Percentiles rank a stretch among this genome's conserved stretches.
phyloP scores from a whole-genome alignment of 345 rosid genomes.

The Isatis tinctoria region DNA sequence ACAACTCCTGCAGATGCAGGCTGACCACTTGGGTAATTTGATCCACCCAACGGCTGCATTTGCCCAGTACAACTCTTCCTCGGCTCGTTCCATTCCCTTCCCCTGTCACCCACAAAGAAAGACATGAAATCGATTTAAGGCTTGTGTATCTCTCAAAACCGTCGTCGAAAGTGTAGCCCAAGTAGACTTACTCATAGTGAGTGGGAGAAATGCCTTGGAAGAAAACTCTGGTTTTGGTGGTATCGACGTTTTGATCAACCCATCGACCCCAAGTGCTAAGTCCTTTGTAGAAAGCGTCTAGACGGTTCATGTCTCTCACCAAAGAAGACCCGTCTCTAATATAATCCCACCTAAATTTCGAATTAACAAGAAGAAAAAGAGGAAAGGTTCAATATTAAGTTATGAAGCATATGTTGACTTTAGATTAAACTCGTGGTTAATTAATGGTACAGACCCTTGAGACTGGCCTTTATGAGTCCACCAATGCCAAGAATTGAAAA shows the following conservation, averaged over 20 bases:
- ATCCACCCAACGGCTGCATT: constrained; percentile 61
- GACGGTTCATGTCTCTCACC: constrained; percentile 61
- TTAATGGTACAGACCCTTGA: constrained; percentile 46
- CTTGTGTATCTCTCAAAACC: not conserved
- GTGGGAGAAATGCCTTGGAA: constrained; percentile 98
- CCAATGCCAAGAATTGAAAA: constrained; percentile 99
- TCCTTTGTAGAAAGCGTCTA: constrained; percentile 73
- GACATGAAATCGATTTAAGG: not conserved
- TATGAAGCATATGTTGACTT: not conserved
- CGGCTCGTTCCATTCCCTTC: constrained; percentile 80
- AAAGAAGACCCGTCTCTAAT: constrained; percentile 54
- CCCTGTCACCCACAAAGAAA: constrained; percentile 42
- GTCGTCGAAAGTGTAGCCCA: no score
- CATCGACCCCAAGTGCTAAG: constrained; percentile 76
- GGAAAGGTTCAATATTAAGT: not conserved
- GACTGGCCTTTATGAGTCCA: constrained; percentile 80
- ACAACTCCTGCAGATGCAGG: constrained; percentile 65
- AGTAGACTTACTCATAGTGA: constrained; percentile 65
- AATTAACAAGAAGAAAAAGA: not conserved
- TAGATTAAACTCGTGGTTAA: not conserved
- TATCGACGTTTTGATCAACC: constrained; percentile 72
- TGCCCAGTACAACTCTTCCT: constrained; percentile 63
- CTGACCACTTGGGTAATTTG: constrained; percentile 62
- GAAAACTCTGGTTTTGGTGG: constrained; percentile 70
- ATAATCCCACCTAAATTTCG: constrained; percentile 72